These are phyloP conservation scores for Gaertneriomyces sp. DNA, from an alignment of 192 early-diverging fungal species.

Conservation along the genomic window DNA sequence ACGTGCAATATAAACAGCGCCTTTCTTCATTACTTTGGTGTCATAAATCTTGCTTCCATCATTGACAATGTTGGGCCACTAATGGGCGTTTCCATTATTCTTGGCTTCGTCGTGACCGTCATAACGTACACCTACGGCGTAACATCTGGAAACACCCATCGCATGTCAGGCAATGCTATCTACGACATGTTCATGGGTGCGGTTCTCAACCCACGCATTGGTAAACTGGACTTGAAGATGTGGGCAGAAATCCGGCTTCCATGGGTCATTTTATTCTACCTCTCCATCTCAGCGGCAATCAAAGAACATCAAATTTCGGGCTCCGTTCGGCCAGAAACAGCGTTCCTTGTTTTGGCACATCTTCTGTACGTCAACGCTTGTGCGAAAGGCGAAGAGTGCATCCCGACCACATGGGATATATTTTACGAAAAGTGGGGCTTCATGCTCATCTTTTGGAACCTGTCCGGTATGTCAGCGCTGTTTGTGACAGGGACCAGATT, in stretches of 20 bases:
- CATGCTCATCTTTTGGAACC: slow-evolving; percentile 44
- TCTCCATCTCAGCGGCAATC: slow-evolving; percentile 60
- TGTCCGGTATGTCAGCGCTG: slow-evolving; percentile 30
- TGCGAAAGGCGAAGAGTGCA: slow-evolving; percentile 67
- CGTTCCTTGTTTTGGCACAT: slow-evolving; percentile 68
- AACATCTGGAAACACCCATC: slow-evolving; percentile 38
- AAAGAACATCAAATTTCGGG: slow-evolving; percentile 69
- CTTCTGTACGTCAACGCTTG: slow-evolving; percentile 78
- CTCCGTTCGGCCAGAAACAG: slow-evolving; percentile 64
- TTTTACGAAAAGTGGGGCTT: slow-evolving; percentile 85
- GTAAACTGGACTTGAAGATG: slow-evolving; percentile 81
- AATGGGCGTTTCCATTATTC: slow-evolving; percentile 51
- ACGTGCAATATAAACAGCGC: slow-evolving; percentile 15
- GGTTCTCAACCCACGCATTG: slow-evolving; percentile 80
- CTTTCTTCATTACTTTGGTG: slow-evolving; percentile 41
- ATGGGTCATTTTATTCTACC: slow-evolving; percentile 74
- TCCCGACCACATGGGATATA: slow-evolving; percentile 93
- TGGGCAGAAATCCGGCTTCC: slow-evolving; percentile 86
- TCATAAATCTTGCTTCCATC: slow-evolving; percentile 46
- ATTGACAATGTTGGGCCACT: slow-evolving; percentile 58
- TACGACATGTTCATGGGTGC: slow-evolving; percentile 85
- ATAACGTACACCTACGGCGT: slow-evolving; percentile 31
- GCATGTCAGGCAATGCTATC: slow-evolving; percentile 54
- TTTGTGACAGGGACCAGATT: not conserved
- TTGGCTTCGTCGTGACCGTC: slow-evolving; percentile 45